These are phyloP conservation scores for Chalciporus sphaerocephalus DNA, from an alignment of 768 basidiomycete species.

Conservation along the genomic window DNA sequence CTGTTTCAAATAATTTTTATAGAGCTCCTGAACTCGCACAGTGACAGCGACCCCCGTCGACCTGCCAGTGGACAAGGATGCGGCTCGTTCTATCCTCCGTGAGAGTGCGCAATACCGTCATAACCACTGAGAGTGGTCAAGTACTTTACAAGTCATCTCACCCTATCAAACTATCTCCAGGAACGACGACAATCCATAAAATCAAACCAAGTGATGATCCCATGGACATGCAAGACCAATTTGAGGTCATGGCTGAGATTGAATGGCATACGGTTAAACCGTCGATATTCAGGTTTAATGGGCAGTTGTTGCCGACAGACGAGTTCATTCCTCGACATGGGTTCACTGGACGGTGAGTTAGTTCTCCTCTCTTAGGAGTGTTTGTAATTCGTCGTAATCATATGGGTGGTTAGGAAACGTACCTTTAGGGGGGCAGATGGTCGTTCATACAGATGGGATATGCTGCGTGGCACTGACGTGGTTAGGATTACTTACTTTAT, in stretches of 20 bases:
- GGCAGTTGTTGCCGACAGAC: constrained; percentile 20
- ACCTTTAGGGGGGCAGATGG: constrained; percentile 32
- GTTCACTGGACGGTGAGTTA: constrained; percentile 12
- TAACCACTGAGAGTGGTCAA: constrained; percentile 23
- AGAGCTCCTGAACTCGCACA: no score
- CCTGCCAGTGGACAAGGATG: no score
- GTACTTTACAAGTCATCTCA: constrained; percentile 23
- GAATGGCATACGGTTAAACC: constrained; percentile 27
- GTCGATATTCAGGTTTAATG: constrained; percentile 28
- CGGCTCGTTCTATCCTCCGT: constrained; percentile 19
- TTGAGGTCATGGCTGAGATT: constrained; percentile 31
- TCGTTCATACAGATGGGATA: constrained; percentile 29
- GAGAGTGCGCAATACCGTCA: constrained; percentile 13
- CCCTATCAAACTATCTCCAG: constrained; percentile 1
- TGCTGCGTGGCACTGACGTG: constrained; percentile 12
- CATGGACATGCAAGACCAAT: constrained; percentile 24
- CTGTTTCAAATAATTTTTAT: no score
- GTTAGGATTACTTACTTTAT: neutral
- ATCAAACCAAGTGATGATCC: constrained; percentile 14
- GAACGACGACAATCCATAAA: constrained; percentile 22
- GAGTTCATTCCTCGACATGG: constrained; percentile 21
- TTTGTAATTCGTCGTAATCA: constrained; percentile 13
- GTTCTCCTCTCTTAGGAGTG: neutral
- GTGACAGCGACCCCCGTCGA: no score
- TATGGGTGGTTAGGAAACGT: constrained; percentile 14